Conservation (phyloP, 345 rosid genomes). For the Iberis pinnata region DNA sequence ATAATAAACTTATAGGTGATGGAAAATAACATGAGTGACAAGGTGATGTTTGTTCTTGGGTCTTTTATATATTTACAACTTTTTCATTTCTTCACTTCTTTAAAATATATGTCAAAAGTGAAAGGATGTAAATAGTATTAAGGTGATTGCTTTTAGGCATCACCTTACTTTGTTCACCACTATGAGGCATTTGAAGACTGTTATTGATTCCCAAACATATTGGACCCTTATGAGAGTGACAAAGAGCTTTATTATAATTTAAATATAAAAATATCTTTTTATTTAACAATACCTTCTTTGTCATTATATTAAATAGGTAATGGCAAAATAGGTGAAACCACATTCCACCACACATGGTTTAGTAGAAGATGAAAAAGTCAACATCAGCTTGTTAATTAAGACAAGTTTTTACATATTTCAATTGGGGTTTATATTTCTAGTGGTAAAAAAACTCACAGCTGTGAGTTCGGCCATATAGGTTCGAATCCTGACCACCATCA, state of each 20-base stretch:
- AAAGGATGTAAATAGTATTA: constrained; percentile 18
- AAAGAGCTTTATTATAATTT: constrained; percentile 1
- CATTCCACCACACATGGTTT: constrained; percentile 3
- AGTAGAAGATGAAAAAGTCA: no score
- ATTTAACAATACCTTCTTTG: not conserved
- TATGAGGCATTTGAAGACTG: constrained; percentile 27
- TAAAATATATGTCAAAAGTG: constrained; percentile 24
- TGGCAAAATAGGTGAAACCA: constrained; percentile 18
- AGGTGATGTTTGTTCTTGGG: constrained; percentile 21
- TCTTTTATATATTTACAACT: constrained; percentile 7
- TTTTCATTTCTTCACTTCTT: constrained; percentile 18
- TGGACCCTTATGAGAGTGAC: constrained; percentile 29
- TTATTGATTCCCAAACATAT: constrained; percentile 34
- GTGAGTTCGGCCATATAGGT: no score
- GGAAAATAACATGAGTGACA: constrained; percentile 28
- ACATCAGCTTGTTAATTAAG: no score
- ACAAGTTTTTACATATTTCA: no score
- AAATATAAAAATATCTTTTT: not conserved
- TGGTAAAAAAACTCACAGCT: no score
- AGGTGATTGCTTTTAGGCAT: constrained; percentile 32
- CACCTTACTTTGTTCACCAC: constrained; percentile 33
- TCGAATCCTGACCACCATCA: no score
- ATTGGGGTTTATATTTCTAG: no score
- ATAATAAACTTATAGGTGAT: constrained; percentile 8
- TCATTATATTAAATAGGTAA: constrained; percentile 6